These are phyloP conservation scores for Laburnicola sp. DNA, from an alignment of 2,329 filamentous ascomycete species.

Conservation along the genomic window DNA sequence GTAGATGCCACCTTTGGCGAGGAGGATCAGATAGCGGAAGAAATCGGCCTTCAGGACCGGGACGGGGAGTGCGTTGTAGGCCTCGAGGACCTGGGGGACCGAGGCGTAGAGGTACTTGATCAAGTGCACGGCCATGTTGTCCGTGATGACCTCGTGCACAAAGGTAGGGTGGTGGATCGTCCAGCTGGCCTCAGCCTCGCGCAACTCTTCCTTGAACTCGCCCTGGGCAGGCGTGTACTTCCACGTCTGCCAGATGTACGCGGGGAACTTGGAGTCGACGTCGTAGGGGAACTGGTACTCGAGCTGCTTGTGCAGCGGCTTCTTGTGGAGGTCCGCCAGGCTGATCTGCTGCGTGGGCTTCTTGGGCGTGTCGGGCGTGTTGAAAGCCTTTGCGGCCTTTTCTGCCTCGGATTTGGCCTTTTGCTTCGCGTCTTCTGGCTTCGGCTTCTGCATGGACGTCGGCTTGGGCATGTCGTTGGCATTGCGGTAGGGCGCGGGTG, in stretches of 20 bases:
- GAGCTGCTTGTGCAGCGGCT: constrained; percentile 77
- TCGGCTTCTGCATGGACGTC: constrained; percentile 37
- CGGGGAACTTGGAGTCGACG: constrained; percentile 83
- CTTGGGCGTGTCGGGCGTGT: constrained; percentile 40
- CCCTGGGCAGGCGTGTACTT: constrained; percentile 78
- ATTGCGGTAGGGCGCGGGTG: constrained; percentile 38
- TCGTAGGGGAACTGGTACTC: constrained; percentile 95
- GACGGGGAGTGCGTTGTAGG: constrained; percentile 53
- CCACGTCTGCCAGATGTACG: constrained; percentile 99
- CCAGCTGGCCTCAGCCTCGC: constrained; percentile 87
- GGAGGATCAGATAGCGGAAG: constrained; percentile 70
- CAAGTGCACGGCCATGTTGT: constrained; percentile 78
- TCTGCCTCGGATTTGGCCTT: constrained; percentile 16
- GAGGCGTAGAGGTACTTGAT: constrained; percentile 85
- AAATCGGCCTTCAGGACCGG: constrained; percentile 65
- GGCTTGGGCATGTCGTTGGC: constrained; percentile 43
- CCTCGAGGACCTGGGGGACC: constrained; percentile 54
- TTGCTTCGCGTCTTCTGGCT: constrained; percentile 23
- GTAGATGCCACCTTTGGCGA: constrained; percentile 81
- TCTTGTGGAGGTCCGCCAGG: constrained; percentile 69
- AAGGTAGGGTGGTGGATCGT: constrained; percentile 84
- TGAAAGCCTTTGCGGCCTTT: constrained; percentile 31
- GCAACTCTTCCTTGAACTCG: constrained; percentile 73
- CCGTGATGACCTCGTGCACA: constrained; percentile 95
- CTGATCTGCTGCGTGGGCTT: constrained; percentile 61